phyloP scores from a whole-genome alignment of 257 asterid species.

The Nemophila menziesii region DNA sequence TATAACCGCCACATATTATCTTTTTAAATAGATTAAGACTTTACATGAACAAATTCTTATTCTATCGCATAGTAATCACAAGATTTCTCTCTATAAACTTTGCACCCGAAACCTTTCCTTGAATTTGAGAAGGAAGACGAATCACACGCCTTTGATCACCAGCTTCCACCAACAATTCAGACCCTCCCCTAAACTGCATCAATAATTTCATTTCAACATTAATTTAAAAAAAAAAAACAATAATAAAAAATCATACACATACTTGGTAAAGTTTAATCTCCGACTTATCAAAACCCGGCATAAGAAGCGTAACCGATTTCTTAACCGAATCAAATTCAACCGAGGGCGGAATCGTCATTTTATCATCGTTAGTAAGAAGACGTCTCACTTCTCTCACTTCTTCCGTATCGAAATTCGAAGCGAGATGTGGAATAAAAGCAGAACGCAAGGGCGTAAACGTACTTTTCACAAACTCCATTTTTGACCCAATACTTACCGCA shows the following conservation, averaged over 20 bases:
- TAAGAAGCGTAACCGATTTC: constrained; percentile 66
- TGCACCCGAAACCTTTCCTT: too few relatives aligned
- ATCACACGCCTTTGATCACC: too few relatives aligned
- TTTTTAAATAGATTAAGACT: too few relatives aligned
- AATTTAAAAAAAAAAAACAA: not conserved
- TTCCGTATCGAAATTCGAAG: constrained; percentile 23
- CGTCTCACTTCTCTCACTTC: constrained; percentile 49
- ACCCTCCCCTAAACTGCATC: too few relatives aligned
- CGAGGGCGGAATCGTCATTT: constrained; percentile 20
- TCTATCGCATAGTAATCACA: too few relatives aligned
- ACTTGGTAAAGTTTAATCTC: constrained; percentile 96
- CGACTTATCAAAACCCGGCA: constrained; percentile 98
- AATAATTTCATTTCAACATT: too few relatives aligned
- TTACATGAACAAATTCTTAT: too few relatives aligned
- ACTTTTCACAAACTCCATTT: constrained; percentile 18
- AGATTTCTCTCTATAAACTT: too few relatives aligned
- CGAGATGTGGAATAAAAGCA: constrained; percentile 48
- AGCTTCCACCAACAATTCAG: too few relatives aligned
- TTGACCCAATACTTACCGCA: constrained; percentile 36
- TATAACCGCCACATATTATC: too few relatives aligned
- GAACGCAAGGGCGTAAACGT: constrained; percentile 53
- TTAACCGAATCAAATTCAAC: constrained; percentile 48
- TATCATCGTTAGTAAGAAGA: constrained; percentile 27
- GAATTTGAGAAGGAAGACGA: too few relatives aligned
- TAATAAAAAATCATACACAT: constrained; percentile 6